phyloP scores from a whole-genome alignment of 1,139 yeast genomes.

The Lodderomyces jiufengensis region DNA sequence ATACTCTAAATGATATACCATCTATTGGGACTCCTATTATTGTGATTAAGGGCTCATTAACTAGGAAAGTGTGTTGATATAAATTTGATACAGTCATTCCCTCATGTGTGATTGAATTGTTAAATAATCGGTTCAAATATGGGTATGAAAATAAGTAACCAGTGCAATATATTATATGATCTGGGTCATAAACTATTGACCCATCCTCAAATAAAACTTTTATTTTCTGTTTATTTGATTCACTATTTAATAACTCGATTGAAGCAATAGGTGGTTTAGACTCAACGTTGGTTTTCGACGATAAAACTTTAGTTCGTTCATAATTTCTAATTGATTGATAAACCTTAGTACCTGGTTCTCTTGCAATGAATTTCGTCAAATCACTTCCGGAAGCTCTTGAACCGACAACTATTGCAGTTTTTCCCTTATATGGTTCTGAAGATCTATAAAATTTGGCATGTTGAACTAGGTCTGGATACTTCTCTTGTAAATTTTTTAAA shows the following conservation, averaged over 20 bases:
- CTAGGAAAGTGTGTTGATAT: conserved; percentile 38
- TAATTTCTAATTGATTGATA: conserved; percentile 28
- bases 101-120: conserved; percentile 22
- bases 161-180: conserved; percentile 40
- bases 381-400: conserved; percentile 46
- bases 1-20: conserved; percentile 37
- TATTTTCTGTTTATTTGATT: not conserved
- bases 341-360: conserved; percentile 20
- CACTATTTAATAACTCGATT: conserved; percentile 10
- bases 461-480: conserved; percentile 26
- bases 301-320: conserved; percentile 14
- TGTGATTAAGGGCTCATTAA: conserved; percentile 33
- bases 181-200: conserved; percentile 25
- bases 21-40: conserved; percentile 43
- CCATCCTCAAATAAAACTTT: conserved; percentile 29
- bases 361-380: conserved; percentile 26
- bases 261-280: conserved; percentile 24
- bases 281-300: conserved; percentile 19
- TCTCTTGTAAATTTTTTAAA: conserved; percentile 25
- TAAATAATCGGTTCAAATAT: conserved; percentile 27
- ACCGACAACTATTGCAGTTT: conserved; percentile 38
- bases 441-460: conserved; percentile 42
- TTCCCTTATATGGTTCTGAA: conserved; percentile 23
- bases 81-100: conserved; percentile 29
- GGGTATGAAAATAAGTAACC: conserved; percentile 46